Percentiles rank a stretch among this genome's conserved stretches.
phyloP scores from a whole-genome alignment of 2,329 filamentous ascomycete species.

The Pseudogymnoascus sp. region DNA sequence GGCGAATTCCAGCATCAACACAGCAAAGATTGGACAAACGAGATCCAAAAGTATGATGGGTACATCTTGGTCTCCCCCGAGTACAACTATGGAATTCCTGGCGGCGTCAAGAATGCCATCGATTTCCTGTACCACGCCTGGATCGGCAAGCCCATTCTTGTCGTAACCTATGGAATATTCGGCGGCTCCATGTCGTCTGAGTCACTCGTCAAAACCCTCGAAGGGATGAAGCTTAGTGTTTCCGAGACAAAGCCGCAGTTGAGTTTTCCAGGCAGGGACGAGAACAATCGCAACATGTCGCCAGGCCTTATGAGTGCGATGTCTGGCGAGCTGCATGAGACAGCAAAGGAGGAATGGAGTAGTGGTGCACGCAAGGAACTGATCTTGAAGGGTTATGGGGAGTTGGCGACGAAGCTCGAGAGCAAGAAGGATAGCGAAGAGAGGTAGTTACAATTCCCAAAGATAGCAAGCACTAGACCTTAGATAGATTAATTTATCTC shows the following conservation, averaged over 20 bases:
- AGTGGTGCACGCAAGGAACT: background rate
- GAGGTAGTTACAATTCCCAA: background rate
- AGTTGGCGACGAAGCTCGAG: background rate
- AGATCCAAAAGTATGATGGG: slow-evolving; percentile 37
- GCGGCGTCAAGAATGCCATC: slow-evolving; percentile 50
- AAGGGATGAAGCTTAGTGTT: slow-evolving; percentile 27
- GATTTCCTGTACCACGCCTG: slow-evolving; percentile 53
- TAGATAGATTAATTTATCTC: background rate
- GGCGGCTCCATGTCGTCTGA: slow-evolving; percentile 32
- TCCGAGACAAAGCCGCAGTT: slow-evolving; percentile 28
- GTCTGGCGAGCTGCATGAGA: background rate
- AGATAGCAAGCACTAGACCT: background rate
- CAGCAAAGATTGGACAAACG: slow-evolving; percentile 37
- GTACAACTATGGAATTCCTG: slow-evolving; percentile 49
- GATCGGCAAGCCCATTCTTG: slow-evolving; percentile 43
- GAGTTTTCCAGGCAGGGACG: slow-evolving; percentile 21
- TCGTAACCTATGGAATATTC: slow-evolving; percentile 46
- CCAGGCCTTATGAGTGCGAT: background rate
- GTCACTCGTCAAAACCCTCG: slow-evolving; percentile 24
- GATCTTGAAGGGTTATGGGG: background rate
- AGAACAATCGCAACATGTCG: slow-evolving; percentile 6
- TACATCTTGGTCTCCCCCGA: slow-evolving; percentile 44
- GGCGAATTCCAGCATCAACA: slow-evolving; percentile 34
- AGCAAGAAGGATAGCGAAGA: background rate
- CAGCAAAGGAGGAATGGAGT: background rate